Conservation (phyloP, 805 yeast genomes). For the Saccharomycopsis sp. region DNA sequence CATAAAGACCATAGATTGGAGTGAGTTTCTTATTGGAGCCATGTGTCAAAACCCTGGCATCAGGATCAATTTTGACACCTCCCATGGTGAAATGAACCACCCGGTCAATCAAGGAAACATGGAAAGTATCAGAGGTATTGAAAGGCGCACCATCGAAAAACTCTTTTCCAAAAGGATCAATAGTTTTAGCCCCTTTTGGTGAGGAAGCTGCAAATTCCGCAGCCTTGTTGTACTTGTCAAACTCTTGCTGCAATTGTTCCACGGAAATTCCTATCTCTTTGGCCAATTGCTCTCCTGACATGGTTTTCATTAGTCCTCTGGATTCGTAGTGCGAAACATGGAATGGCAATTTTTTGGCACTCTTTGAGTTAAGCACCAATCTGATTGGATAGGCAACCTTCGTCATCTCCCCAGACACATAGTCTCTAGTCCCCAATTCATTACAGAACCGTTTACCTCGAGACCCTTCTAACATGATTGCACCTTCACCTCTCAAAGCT, state of each 20-base stretch:
- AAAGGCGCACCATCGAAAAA: slow-evolving; percentile 45
- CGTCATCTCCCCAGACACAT: slow-evolving; percentile 52
- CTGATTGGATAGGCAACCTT: slow-evolving; percentile 39
- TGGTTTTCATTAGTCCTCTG: slow-evolving; percentile 46
- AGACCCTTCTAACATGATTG: slow-evolving; percentile 43
- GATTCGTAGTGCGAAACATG: slow-evolving; percentile 52
- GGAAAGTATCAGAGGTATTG: slow-evolving; percentile 31
- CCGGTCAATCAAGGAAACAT: slow-evolving; percentile 48
- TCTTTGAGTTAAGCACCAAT: slow-evolving; percentile 41
- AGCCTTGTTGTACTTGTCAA: slow-evolving; percentile 36
- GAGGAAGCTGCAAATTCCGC: slow-evolving; percentile 25
- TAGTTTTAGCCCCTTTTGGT: slow-evolving; percentile 28
- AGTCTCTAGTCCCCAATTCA: slow-evolving; percentile 54
- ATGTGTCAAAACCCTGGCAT: slow-evolving; percentile 33
- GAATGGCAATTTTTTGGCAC: slow-evolving; percentile 40
- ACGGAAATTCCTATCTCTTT: slow-evolving; percentile 34
- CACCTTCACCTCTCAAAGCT: slow-evolving; percentile 62
- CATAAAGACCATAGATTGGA: slow-evolving; percentile 40
- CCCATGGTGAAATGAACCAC: slow-evolving; percentile 66
- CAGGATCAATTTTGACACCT: slow-evolving; percentile 48
- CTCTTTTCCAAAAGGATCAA: slow-evolving; percentile 39
- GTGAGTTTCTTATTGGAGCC: slow-evolving; percentile 25
- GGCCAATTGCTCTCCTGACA: slow-evolving; percentile 38
- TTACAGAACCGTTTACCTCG: slow-evolving; percentile 50
- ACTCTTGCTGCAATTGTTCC: slow-evolving; percentile 28